A percentile compares a stretch with the other conserved stretches of the same genome.
phyloP scores from a whole-genome alignment of 768 basidiomycete species.

The Rhizopogon vinicolor region DNA sequence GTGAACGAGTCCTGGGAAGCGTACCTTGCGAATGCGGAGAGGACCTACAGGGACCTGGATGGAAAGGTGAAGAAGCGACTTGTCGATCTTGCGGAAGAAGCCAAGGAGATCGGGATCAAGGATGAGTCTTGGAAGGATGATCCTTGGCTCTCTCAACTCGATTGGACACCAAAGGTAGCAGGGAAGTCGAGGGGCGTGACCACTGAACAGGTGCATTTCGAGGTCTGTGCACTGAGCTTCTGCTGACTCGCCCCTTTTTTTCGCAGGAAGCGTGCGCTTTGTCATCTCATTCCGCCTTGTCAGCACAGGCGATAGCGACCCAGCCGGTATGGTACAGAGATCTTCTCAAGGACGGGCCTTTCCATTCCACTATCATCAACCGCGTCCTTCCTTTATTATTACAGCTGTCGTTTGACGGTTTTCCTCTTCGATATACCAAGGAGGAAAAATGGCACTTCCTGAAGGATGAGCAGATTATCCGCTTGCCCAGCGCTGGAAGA shows the following conservation, averaged over 20 bases:
- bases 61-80: slow-evolving; percentile 57
- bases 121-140: slow-evolving; percentile 60
- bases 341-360: slow-evolving; percentile 38
- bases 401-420: slow-evolving; percentile 52
- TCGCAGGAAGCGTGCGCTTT: neutral
- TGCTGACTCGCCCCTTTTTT: slow-evolving; percentile 1
- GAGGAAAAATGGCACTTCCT: slow-evolving; percentile 68
- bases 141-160: slow-evolving; percentile 85
- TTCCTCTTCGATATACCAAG: slow-evolving; percentile 51
- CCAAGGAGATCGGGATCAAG: slow-evolving; percentile 40
- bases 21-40: slow-evolving; percentile 78
- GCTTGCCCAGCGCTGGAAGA: slow-evolving; percentile 39
- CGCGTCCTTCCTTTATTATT: slow-evolving; percentile 67
- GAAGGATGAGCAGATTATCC: slow-evolving; percentile 25
- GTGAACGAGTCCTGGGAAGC: slow-evolving; percentile 88
- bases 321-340: slow-evolving; percentile 58
- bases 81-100: slow-evolving; percentile 61
- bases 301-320: neutral
- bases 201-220: slow-evolving; percentile 21
- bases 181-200: slow-evolving; percentile 59
- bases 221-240: neutral
- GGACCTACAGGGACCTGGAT: slow-evolving; percentile 66
- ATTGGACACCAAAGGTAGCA: slow-evolving; percentile 89
- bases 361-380: slow-evolving; percentile 31
- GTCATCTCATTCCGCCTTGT: neutral